A percentile compares a stretch with the other conserved stretches of the same genome.
Evolutionary conservation across 495 filamentous ascomycete species (phyloP).

Genomic region (Beverwykella pulmonaria): DNA sequence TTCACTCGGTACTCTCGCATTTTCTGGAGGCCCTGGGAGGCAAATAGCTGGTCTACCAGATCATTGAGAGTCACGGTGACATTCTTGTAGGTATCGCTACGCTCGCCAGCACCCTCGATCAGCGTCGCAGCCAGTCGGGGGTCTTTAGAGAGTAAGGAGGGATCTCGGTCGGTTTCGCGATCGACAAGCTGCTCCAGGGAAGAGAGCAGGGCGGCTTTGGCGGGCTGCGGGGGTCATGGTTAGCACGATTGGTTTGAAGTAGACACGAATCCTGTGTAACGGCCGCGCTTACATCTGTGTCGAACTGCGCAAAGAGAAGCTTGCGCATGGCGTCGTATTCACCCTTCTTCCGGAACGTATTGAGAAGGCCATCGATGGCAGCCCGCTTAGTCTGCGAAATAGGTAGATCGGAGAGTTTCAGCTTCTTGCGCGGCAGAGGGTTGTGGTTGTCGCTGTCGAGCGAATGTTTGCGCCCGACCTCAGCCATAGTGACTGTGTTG

Average conservation of each 20-base stretch:
- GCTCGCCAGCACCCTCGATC: conserved; percentile 83
- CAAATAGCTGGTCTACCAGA: conserved; percentile 66
- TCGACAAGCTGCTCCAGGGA: conserved; percentile 72
- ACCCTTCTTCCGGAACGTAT: conserved; percentile 89
- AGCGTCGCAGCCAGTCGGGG: conserved; percentile 78
- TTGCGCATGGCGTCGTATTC: conserved; percentile 85
- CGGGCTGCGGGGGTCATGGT: conserved; percentile 54
- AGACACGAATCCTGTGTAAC: no score
- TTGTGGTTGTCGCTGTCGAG: conserved; percentile 32
- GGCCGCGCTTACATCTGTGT: conserved; percentile 63
- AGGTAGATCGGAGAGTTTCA: conserved; percentile 84
- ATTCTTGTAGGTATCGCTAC: conserved; percentile 76
- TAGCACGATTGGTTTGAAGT: not conserved
- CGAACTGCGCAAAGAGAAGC: conserved; percentile 76
- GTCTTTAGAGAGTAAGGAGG: conserved; percentile 73
- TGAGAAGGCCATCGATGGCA: conserved; percentile 75
- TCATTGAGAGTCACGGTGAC: conserved; percentile 67
- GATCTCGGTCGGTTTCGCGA: conserved; percentile 79
- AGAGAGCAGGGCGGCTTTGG: conserved; percentile 66
- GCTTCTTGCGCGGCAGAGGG: conserved; percentile 59
- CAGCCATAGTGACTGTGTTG: conserved; percentile 33
- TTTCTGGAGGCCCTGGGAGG: conserved; percentile 61
- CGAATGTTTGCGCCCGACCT: conserved; percentile 26
- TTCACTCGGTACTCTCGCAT: conserved; percentile 68
- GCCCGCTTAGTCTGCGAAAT: conserved; percentile 69